A percentile compares a stretch with the other conserved stretches of the same genome.
These are phyloP conservation scores for Beauveria sp. DNA, from an alignment of 2,329 filamentous ascomycete genomes.

Conservation along the genomic window DNA sequence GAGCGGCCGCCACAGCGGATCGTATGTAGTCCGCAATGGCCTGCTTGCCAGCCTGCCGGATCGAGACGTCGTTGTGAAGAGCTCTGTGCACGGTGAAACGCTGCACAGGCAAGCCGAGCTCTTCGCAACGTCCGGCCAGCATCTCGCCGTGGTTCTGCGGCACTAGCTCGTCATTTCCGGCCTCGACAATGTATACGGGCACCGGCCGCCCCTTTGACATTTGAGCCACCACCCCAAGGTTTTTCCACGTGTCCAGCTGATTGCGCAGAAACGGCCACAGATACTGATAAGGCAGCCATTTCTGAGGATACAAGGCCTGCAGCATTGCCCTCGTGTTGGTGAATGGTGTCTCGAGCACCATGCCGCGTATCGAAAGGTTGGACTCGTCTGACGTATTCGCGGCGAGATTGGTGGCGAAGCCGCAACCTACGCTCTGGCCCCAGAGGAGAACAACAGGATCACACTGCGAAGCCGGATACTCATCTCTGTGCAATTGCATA, in stretches of 20 bases:
- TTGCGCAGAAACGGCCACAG: constrained; percentile 67
- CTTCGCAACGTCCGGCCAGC: constrained; percentile 39
- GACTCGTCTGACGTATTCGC: constrained; percentile 27
- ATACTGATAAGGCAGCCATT: constrained; percentile 71
- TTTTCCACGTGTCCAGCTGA: constrained; percentile 47
- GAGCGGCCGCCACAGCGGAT: constrained; percentile 14
- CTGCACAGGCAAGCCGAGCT: constrained; percentile 39
- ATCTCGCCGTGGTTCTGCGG: constrained; percentile 41
- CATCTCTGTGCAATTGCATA: constrained; percentile 30
- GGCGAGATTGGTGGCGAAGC: constrained; percentile 58
- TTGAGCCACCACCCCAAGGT: constrained; percentile 36
- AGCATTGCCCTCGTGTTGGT: constrained; percentile 65
- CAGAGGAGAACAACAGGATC: constrained; percentile 51
- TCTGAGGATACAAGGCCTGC: constrained; percentile 65
- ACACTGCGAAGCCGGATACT: constrained; percentile 13
- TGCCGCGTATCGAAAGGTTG: constrained; percentile 33
- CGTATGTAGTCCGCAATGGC: constrained; percentile 37
- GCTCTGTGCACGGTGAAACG: constrained; percentile 38
- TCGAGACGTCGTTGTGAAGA: constrained; percentile 50
- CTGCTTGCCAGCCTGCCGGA: constrained; percentile 35
- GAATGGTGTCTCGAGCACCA: constrained; percentile 73
- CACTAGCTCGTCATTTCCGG: constrained; percentile 52
- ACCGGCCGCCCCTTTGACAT: constrained; percentile 14
- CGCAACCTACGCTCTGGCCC: constrained; percentile 72
- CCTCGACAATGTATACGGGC: constrained; percentile 46